Conservation (phyloP, 768 basidiomycete species). For the Naganishia antarctica region DNA sequence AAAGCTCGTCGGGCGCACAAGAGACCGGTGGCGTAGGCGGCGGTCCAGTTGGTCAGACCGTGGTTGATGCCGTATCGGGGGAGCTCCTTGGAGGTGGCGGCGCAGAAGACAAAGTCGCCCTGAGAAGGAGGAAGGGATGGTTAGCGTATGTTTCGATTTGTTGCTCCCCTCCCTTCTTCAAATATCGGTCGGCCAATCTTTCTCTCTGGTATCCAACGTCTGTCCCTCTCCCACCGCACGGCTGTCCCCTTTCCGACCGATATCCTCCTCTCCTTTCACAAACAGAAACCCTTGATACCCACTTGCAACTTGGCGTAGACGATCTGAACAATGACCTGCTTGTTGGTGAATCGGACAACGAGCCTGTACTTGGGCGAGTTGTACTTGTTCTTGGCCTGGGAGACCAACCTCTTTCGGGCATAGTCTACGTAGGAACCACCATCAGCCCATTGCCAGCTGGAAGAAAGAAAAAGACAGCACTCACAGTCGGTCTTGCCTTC, state of each 20-base stretch:
- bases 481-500: conserved; percentile 93
- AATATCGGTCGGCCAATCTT: too few species aligned
- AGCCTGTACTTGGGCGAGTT: conserved; percentile 72
- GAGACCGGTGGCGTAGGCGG: conserved; percentile 96
- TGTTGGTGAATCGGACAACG: conserved; percentile 98
- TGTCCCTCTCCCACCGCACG: too few species aligned
- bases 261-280: background rate
- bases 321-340: conserved; percentile 80
- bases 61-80: conserved; percentile 95
- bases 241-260: too few species aligned
- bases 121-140: conserved; percentile 51
- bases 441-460: conserved; percentile 22
- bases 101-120: conserved; percentile 86
- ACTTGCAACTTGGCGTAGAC: conserved; percentile 79
- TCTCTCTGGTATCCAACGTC: background rate
- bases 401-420: conserved; percentile 91
- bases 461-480: background rate
- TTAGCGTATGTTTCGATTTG: background rate
- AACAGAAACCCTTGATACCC: conserved; percentile 9
- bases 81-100: conserved; percentile 85
- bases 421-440: conserved; percentile 61
- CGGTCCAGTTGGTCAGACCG: conserved; percentile 98
- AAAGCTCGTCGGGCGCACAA: conserved; percentile 90
- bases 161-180: too few species aligned
- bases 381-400: conserved; percentile 99